Base-by-base conservation (phyloP, 306 rosid genomes). In the Benincasa hispida region DNA sequence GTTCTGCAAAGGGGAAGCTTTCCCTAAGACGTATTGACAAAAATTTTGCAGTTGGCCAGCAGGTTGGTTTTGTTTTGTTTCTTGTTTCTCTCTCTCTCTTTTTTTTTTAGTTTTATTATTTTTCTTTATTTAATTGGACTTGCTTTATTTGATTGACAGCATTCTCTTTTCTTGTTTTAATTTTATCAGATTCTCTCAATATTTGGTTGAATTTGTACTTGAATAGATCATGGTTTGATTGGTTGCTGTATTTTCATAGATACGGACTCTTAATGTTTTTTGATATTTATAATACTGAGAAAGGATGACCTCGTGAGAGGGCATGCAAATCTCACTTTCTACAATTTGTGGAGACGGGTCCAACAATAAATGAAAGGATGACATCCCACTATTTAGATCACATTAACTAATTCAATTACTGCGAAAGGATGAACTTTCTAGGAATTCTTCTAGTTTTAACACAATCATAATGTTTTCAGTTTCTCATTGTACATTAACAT, bases 1-100 rank as follows among this genome's bases (percentile, higher is more conserved):
- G 98, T 74, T 93, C 98, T 66, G 80, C 98, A 62, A 93, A 93
- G 89, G 98, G 98, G 77, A 93, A 88, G 80, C 88, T 93, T 65
- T 90, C 96, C 22, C 58, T 93, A 73, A 87, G 98, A 80, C 96
- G 98, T 79, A 91, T 93, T 50, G 97, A 93, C 86, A 85, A 85
- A 86, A 72, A 90, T 78, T 81, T 85, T 81, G 98, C 88, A 58
- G 97, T 90, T 5, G 97, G 98, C 22, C 98, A 93, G 84, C 98
- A 93, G 98, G 98, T 94, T 55, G 68, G 96, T 80, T 9, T 25
- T 69, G 3, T 42, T 19, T 22, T 55, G 4, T 32, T 12, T 45
- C 51, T 45, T 45, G 51, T 45, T 45, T 45, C 48, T 42, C 51
- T 45, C 50, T 45, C 50, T 45, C 50, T 45, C 45, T 45, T 12